Evolutionary conservation across 1,139 yeast species (phyloP).

Genomic region (Candida smagusa): DNA sequence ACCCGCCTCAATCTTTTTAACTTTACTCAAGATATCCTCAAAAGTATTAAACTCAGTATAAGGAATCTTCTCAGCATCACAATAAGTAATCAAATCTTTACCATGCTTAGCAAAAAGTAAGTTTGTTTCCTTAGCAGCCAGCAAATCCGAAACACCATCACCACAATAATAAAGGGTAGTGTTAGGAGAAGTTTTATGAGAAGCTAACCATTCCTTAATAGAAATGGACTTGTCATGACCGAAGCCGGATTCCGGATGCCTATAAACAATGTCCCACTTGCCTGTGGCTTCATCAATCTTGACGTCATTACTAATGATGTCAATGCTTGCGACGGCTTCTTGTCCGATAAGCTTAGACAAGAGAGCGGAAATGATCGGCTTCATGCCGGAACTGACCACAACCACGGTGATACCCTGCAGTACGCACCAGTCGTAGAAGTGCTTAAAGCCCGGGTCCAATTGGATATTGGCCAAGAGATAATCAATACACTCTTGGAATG

Average conservation of each 20-base stretch:
- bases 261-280: conserved; percentile 80
- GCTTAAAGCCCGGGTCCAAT: conserved; percentile 87
- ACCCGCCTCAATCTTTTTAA: conserved; percentile 25
- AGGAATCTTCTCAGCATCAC: conserved; percentile 76
- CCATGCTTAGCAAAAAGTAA: conserved; percentile 91
- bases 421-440: conserved; percentile 77
- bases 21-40: conserved; percentile 60
- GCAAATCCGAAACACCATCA: conserved; percentile 93
- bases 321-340: conserved; percentile 68
- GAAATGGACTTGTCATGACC: conserved; percentile 94
- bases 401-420: conserved; percentile 70
- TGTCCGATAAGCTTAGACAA: conserved; percentile 71
- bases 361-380: conserved; percentile 79
- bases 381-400: conserved; percentile 89
- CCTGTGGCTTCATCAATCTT: conserved; percentile 45
- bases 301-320: conserved; percentile 81
- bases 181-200: conserved; percentile 28
- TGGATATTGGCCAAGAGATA: conserved; percentile 56
- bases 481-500: conserved; percentile 82
- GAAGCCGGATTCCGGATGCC: conserved; percentile 74
- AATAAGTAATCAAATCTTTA: conserved; percentile 81
- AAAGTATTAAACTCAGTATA: conserved; percentile 79
- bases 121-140: conserved; percentile 95
- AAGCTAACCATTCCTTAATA: conserved; percentile 60
- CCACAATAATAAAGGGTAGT: conserved; percentile 78